Evolutionary conservation across 2,329 filamentous ascomycete genomes (phyloP), one percentile per base, ranked within the genome.

Genomic region (Talaromyces funiculosus): DNA sequence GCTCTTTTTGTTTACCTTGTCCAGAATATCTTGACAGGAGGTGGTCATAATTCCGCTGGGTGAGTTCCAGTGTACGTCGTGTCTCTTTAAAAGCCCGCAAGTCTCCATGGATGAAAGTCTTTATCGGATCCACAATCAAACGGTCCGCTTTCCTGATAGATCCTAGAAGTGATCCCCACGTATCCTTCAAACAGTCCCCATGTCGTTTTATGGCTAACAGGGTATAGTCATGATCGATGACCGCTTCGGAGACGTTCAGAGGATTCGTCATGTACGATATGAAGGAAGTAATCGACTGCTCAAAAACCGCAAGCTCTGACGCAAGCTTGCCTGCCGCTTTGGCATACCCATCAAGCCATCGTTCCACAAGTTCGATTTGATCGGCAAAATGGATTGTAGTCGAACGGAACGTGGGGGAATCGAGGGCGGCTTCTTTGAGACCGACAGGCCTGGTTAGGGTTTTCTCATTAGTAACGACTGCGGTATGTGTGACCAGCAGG

Each of bases 201-300:
- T 92, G 89, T 60, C 90, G 84, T 74, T 89, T 90, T 73, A 97
- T 84, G 16, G 92, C 92, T 63, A 96, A 81, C 53, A 96, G 81
- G 0, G 92, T 94, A 74, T 97, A 97, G 77, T 99, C 94, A 77
- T 96, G 92, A 72, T 99, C 94, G 70, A 99, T 82, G 57, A 93
- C 84, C 58, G 89, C 88, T 74, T 97, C 92, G 62, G 89, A 90
- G 60, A 92, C 81, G 59, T 86, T 84, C 22, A 84, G 75, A 4
- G 89, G 87, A 26, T 90, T 90, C n/a, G 87, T 83, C 31, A 90
- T 87, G 66, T 89, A 87, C 62, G 85, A 79, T 18, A 97, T 80
- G 71, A 94, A 94, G 59, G 79, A 81, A 72, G 89, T 89, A 68
- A 97, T 86, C 9, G 89, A 84, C 60, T 88, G 85, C 71, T 99